Percentiles rank a stretch among this genome's conserved stretches.
These are phyloP conservation scores for Eucalyptus virginea DNA, from an alignment of 345 rosid genomes.

Conservation along the genomic window DNA sequence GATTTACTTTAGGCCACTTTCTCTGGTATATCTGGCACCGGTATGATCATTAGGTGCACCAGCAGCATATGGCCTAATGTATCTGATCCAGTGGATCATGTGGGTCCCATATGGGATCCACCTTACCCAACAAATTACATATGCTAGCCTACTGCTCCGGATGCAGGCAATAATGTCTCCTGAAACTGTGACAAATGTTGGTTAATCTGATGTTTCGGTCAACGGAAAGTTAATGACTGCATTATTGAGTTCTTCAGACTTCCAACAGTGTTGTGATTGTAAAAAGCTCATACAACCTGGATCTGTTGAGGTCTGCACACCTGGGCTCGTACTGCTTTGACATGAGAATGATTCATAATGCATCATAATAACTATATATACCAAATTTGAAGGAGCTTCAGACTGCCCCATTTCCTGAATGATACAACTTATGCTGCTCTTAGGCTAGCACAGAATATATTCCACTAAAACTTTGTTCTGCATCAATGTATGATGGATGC, in stretches of 20 bases:
- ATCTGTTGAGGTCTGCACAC: background rate
- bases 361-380: background rate
- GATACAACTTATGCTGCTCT: background rate
- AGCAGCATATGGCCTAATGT: background rate
- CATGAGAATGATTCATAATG: background rate
- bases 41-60: background rate
- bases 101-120: background rate
- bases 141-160: background rate
- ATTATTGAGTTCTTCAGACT: background rate
- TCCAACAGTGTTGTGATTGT: background rate
- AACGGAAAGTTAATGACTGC: background rate
- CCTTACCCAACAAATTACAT: background rate
- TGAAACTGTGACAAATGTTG: background rate
- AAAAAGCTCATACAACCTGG: background rate
- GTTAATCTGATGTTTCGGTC: background rate
- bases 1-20: background rate
- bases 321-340: background rate
- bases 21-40: background rate
- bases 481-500: background rate
- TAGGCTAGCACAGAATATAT: background rate
- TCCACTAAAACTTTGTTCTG: background rate
- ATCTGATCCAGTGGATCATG: background rate
- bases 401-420: background rate
- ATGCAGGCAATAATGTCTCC: background rate
- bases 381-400: background rate